Percentiles rank a stretch among this genome's conserved stretches.
phyloP scores from a whole-genome alignment of 495 filamentous ascomycete species.

The Terfezia claveryi region DNA sequence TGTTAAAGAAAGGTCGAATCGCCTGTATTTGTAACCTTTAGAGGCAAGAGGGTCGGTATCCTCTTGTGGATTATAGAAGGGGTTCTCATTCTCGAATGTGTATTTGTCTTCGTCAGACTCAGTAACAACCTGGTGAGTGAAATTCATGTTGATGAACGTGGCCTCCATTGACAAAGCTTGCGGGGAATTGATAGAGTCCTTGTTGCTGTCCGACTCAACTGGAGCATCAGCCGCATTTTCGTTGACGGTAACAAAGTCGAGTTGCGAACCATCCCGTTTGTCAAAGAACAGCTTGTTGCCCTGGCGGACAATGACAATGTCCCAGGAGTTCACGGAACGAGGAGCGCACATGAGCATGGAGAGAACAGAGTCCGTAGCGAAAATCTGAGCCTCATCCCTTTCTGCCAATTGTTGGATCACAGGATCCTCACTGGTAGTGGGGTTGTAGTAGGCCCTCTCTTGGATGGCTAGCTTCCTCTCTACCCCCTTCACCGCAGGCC shows the following conservation, averaged over 20 bases:
- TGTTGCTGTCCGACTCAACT: slow-evolving; percentile 79
- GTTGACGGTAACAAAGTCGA: slow-evolving; percentile 97
- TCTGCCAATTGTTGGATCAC: slow-evolving; percentile 93
- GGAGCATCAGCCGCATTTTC: slow-evolving; percentile 97
- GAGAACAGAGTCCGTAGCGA: slow-evolving; percentile 86
- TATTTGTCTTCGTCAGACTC: slow-evolving; percentile 59
- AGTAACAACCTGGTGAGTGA: slow-evolving; percentile 74
- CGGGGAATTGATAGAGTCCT: slow-evolving; percentile 84
- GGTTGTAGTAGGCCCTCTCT: slow-evolving; percentile 90
- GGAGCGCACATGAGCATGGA: slow-evolving; percentile 99
- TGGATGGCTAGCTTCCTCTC: slow-evolving; percentile 70
- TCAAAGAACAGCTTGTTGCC: slow-evolving; percentile 95
- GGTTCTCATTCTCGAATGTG: slow-evolving; percentile 69
- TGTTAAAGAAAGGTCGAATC: slow-evolving; percentile 84
- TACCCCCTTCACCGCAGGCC: slow-evolving; percentile 63
- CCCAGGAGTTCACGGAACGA: slow-evolving; percentile 90
- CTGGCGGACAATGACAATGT: slow-evolving; percentile 74
- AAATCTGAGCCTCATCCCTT: slow-evolving; percentile 90
- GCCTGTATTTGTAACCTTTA: slow-evolving; percentile 94
- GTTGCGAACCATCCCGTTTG: slow-evolving; percentile 76
- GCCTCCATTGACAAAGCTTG: slow-evolving; percentile 80
- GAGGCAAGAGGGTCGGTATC: slow-evolving; percentile 81
- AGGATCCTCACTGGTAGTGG: slow-evolving; percentile 85
- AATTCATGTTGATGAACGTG: slow-evolving; percentile 99
- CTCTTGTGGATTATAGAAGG: slow-evolving; percentile 86